Conservation (phyloP, 345 rosid species). For the Salix udensis region DNA sequence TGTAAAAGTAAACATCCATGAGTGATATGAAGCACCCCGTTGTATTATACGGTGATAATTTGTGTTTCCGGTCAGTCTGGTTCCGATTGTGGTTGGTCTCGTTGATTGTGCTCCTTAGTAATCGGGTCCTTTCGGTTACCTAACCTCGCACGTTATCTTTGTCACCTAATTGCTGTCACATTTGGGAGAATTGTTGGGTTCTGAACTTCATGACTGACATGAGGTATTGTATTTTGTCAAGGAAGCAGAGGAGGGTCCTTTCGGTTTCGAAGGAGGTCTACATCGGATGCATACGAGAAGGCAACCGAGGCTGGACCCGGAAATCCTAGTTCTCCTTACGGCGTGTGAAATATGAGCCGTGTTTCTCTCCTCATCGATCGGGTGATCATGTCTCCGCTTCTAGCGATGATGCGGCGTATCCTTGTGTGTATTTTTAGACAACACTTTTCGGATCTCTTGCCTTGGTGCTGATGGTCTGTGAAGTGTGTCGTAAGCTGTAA, state of each 20-base stretch:
- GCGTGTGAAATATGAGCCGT: slow-evolving; percentile 56
- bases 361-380: background rate
- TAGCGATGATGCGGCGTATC: background rate
- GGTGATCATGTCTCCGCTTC: background rate
- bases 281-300: slow-evolving; percentile 76
- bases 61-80: background rate
- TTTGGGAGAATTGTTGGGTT: background rate
- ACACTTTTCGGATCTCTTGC: background rate
- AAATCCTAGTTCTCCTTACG: slow-evolving; percentile 73
- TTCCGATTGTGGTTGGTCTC: no score
- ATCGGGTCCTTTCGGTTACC: background rate
- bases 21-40: no score
- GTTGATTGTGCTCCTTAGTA: background rate
- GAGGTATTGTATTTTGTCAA: slow-evolving; percentile 4
- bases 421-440: background rate
- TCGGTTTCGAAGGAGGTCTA: slow-evolving; percentile 73
- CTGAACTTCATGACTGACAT: background rate
- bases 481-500: background rate
- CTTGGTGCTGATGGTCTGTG: background rate
- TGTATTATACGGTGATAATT: no score
- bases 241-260: slow-evolving; percentile 69
- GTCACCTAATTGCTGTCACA: background rate
- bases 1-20: no score
- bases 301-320: slow-evolving; percentile 58
- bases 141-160: background rate